Conservation (phyloP, 2,329 filamentous ascomycete species). For the Grosmannia huntii region DNA sequence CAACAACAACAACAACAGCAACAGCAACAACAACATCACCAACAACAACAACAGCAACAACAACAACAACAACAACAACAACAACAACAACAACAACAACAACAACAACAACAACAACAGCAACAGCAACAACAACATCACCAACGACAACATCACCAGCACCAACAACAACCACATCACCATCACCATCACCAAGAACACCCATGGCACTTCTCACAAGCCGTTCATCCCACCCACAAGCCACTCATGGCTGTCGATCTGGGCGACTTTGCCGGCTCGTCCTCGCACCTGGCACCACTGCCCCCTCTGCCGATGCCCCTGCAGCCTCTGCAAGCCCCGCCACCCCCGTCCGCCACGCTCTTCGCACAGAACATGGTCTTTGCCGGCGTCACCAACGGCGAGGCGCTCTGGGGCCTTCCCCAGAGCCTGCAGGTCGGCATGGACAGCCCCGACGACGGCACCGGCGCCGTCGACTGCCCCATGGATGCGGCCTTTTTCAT, state of each 20-base stretch:
- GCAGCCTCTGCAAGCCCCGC: background rate
- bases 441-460: constrained; percentile 25
- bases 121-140: background rate
- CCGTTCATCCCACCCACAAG: background rate
- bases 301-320: background rate
- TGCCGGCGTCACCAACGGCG: constrained; percentile 33
- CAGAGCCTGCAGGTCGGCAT: constrained; percentile 21
- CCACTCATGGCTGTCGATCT: background rate
- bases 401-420: constrained; percentile 29
- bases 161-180: background rate
- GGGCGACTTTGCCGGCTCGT: background rate
- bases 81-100: background rate
- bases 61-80: background rate
- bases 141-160: no score
- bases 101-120: background rate
- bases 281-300: background rate
- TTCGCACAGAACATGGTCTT: constrained; percentile 25
- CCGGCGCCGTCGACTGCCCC: background rate
- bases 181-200: background rate
- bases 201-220: background rate
- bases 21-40: background rate
- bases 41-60: background rate
- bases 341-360: constrained; percentile 1
- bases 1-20: background rate
- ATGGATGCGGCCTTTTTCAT: background rate